phyloP scores from a whole-genome alignment of 2,329 filamentous ascomycete species.

The Ascochyta rabiei region DNA sequence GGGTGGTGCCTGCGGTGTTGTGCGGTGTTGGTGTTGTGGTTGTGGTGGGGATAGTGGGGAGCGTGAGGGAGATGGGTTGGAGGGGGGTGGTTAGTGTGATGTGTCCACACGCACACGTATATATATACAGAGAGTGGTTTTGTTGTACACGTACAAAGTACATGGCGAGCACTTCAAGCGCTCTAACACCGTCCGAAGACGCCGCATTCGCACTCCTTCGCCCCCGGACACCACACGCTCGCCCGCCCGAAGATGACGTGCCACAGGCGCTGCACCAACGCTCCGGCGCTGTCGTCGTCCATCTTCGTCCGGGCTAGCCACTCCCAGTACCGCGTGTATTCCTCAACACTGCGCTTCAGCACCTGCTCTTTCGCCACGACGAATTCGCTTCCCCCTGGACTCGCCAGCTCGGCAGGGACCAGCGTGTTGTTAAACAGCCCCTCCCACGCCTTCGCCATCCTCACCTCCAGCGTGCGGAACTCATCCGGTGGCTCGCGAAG shows the following conservation, averaged over 20 bases:
- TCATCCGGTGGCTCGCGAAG: conserved; percentile 29
- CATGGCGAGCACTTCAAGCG: too few species aligned
- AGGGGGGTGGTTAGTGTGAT: too few species aligned
- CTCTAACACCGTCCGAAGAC: conserved; percentile 27
- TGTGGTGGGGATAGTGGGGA: too few species aligned
- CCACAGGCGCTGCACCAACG: conserved; percentile 36
- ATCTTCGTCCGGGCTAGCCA: conserved; percentile 36
- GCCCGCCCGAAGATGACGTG: conserved; percentile 34
- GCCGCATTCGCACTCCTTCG: conserved; percentile 31
- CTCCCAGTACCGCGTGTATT: conserved; percentile 36
- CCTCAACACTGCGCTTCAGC: conserved; percentile 28
- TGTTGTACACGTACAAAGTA: too few species aligned
- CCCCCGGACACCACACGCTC: conserved; percentile 31
- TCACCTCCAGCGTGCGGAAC: conserved; percentile 32
- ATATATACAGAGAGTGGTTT: too few species aligned
- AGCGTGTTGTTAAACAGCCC: conserved; percentile 49
- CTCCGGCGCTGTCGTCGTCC: conserved; percentile 33
- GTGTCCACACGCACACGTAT: too few species aligned
- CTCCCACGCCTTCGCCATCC: conserved; percentile 48
- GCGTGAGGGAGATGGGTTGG: too few species aligned
- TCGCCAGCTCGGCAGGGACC: conserved; percentile 52
- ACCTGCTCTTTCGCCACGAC: conserved; percentile 41
- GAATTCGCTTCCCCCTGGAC: conserved; percentile 52
- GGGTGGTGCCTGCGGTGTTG: too few species aligned
- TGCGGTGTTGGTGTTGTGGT: too few species aligned